These are phyloP conservation scores for Candida pseudoviswanathii DNA, from an alignment of 1,139 yeast species.

Conservation along the genomic window DNA sequence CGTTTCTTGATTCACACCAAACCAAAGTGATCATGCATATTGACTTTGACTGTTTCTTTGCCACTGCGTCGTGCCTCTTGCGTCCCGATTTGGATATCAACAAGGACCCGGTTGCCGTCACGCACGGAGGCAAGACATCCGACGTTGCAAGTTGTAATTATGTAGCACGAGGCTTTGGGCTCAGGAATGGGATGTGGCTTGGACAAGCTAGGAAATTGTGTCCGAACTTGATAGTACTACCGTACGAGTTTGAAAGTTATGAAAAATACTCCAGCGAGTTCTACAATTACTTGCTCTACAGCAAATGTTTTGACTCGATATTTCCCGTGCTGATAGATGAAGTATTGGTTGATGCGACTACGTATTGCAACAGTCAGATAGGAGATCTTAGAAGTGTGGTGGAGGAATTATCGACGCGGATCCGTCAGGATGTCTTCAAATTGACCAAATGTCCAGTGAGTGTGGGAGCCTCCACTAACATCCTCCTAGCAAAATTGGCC, in stretches of 20 bases:
- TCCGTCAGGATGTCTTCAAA: slow-evolving; percentile 48
- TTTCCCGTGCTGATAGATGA: slow-evolving; percentile 93
- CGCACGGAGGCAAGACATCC: slow-evolving; percentile 70
- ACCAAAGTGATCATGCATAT: slow-evolving; percentile 61
- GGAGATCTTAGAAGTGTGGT: slow-evolving; percentile 19
- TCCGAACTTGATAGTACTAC: slow-evolving; percentile 62
- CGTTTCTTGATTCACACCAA: slow-evolving; percentile 2
- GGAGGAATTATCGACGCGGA: slow-evolving; percentile 29
- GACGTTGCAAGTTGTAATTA: slow-evolving; percentile 96
- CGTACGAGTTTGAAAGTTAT: slow-evolving; percentile 76
- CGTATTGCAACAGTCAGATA: slow-evolving; percentile 24
- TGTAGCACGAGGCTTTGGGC: slow-evolving; percentile 72
- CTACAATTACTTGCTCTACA: slow-evolving; percentile 54
- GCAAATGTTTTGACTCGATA: slow-evolving; percentile 56
- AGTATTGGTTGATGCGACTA: slow-evolving; percentile 71
- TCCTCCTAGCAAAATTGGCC: slow-evolving; percentile 79
- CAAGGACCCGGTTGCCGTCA: slow-evolving; percentile 74
- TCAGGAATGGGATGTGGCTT: slow-evolving; percentile 90
- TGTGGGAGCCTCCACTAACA: slow-evolving; percentile 73
- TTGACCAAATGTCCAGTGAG: slow-evolving; percentile 71
- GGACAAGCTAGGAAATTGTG: slow-evolving; percentile 62
- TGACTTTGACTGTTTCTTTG: slow-evolving; percentile 95
- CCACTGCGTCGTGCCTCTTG: slow-evolving; percentile 72
- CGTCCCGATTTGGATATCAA: slow-evolving; percentile 58
- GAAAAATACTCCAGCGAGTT: slow-evolving; percentile 53